phyloP scores from a whole-genome alignment of 345 rosid species.

The Geranium brycei region DNA sequence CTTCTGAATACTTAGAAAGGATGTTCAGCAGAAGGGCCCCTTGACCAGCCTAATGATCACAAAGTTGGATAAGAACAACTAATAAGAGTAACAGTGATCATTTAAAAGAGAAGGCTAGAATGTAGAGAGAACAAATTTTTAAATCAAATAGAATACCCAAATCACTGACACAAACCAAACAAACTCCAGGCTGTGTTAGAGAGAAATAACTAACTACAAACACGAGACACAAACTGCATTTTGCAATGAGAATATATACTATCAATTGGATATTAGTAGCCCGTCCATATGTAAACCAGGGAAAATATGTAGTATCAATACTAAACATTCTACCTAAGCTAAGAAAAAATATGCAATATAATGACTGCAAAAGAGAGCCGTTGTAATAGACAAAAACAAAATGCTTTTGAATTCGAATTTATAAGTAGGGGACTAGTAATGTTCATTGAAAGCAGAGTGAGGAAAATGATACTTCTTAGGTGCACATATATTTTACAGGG shows the following conservation, averaged over 20 bases:
- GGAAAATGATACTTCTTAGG: background rate
- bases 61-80: constrained; percentile 4
- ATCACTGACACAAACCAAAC: background rate
- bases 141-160: background rate
- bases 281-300: background rate
- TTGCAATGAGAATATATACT: background rate
- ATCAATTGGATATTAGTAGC: background rate
- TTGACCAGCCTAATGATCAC: constrained; percentile 66
- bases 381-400: background rate
- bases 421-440: too few relatives aligned
- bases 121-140: background rate
- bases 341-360: background rate
- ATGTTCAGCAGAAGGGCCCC: constrained; percentile 89
- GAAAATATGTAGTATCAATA: background rate
- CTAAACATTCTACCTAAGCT: background rate
- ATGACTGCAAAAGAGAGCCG: background rate
- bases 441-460: background rate
- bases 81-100: constrained; percentile 1
- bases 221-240: background rate
- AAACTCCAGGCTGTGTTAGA: background rate
- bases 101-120: background rate
- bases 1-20: constrained; percentile 85
- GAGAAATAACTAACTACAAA: background rate
- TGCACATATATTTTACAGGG: background rate
- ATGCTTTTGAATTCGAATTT: background rate